Conservation (phyloP, 495 filamentous ascomycete species). For the Penicillium malachiteum region DNA sequence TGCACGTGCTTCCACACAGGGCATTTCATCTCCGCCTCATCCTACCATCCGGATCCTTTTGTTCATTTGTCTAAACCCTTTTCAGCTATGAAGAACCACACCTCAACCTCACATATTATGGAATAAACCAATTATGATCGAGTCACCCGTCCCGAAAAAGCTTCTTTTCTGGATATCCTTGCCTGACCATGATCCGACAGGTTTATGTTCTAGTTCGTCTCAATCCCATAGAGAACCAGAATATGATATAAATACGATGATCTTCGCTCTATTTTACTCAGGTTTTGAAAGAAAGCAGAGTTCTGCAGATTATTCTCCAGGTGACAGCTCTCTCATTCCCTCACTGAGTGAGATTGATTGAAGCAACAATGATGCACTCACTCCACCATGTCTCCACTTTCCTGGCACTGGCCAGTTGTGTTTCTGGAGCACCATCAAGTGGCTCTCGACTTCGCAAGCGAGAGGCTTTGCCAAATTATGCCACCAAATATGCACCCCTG, state of each 20-base stretch:
- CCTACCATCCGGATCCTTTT: too few species aligned
- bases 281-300: neutral
- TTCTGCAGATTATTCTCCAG: too few species aligned
- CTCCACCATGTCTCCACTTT: neutral
- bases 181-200: neutral
- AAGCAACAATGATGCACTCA: neutral
- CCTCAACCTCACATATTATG: neutral
- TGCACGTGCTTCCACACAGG: too few species aligned
- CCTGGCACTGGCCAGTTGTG: slow-evolving; percentile 1
- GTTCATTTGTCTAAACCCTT: too few species aligned
- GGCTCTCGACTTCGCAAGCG: neutral
- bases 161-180: neutral
- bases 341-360: too few species aligned
- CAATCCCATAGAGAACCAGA: neutral
- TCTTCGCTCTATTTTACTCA: neutral
- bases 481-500: slow-evolving; percentile 4
- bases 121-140: too few species aligned
- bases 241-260: too few species aligned
- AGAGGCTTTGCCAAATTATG: slow-evolving; percentile 1
- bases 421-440: neutral
- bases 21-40: too few species aligned
- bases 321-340: too few species aligned
- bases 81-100: too few species aligned
- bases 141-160: neutral
- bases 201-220: neutral